Percentiles rank a stretch among this genome's conserved stretches.
phyloP scores from a whole-genome alignment of 495 filamentous ascomycete genomes.

The Apodospora peruviana region DNA sequence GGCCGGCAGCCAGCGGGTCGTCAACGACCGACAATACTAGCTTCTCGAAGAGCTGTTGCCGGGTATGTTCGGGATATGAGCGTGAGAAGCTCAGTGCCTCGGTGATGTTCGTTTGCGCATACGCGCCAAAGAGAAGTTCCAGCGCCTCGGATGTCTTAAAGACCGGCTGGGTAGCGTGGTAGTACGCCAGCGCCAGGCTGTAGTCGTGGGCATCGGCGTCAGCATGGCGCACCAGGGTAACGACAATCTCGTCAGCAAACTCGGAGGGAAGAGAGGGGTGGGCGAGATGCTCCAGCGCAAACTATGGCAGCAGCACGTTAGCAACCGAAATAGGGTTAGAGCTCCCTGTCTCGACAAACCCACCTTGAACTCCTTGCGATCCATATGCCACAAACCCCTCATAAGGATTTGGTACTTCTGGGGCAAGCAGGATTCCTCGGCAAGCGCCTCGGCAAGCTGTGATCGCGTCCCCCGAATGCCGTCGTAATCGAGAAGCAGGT shows the following conservation, averaged over 20 bases:
- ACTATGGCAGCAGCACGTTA: too few relatives aligned
- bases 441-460: slow-evolving; percentile 49
- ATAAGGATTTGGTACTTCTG: slow-evolving; percentile 69
- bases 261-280: slow-evolving; percentile 72
- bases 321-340: not conserved
- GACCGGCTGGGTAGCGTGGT: slow-evolving; percentile 62
- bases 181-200: slow-evolving; percentile 67
- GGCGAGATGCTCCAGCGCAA: slow-evolving; percentile 65
- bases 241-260: slow-evolving; percentile 75
- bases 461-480: slow-evolving; percentile 35
- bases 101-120: slow-evolving; percentile 60
- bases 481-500: slow-evolving; percentile 71
- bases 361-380: slow-evolving; percentile 62
- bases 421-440: slow-evolving; percentile 45
- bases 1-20: slow-evolving; percentile 30
- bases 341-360: slow-evolving; percentile 1
- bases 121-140: slow-evolving; percentile 57
- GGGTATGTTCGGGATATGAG: slow-evolving; percentile 53
- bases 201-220: slow-evolving; percentile 54
- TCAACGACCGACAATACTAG: slow-evolving; percentile 61
- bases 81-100: slow-evolving; percentile 73
- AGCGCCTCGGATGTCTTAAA: slow-evolving; percentile 54
- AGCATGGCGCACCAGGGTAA: slow-evolving; percentile 57
- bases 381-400: slow-evolving; percentile 75
- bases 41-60: slow-evolving; percentile 56